Percentiles rank a stretch among this genome's conserved stretches.
Evolutionary conservation across 2,329 filamentous ascomycete species (phyloP).

Genomic region (Septoria linicola): DNA sequence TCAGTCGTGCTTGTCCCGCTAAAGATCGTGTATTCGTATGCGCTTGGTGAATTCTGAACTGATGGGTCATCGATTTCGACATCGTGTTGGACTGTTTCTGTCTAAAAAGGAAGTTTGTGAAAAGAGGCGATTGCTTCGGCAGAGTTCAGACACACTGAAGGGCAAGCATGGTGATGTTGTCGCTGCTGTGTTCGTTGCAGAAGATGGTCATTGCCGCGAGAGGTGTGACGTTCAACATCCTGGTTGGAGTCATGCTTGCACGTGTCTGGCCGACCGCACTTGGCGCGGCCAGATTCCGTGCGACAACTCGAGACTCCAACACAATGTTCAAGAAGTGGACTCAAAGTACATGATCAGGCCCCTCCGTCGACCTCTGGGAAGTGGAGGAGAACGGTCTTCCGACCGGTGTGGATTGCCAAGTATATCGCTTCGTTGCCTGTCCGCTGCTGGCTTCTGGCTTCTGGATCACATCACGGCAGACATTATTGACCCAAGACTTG

Average conservation of each 20-base stretch:
- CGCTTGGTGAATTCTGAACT: conserved; percentile 51
- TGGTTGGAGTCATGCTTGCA: background rate
- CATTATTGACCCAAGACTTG: background rate
- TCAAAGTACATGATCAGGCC: no score
- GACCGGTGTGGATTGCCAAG: conserved; percentile 3
- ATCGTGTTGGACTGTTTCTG: conserved; percentile 44
- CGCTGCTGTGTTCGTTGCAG: no score
- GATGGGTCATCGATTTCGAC: conserved; percentile 49
- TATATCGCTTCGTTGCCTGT: background rate
- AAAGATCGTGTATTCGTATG: conserved; percentile 53
- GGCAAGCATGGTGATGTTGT: conserved; percentile 16
- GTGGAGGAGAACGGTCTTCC: conserved; percentile 1
- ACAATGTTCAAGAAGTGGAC: no score
- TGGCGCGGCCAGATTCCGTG: no score
- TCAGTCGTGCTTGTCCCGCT: conserved; percentile 30
- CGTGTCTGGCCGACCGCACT: no score
- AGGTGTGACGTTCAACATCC: background rate
- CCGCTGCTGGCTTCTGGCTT: conserved; percentile 1
- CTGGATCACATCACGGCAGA: background rate
- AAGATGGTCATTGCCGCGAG: no score
- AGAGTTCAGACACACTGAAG: conserved; percentile 9
- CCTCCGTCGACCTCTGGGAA: conserved; percentile 1
- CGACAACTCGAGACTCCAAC: background rate
- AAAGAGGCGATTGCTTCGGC: background rate
- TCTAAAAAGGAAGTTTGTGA: background rate